These are phyloP conservation scores for Toxoplasma gondii DNA, from an alignment of 169 alveolate species.

Conservation along the genomic window DNA sequence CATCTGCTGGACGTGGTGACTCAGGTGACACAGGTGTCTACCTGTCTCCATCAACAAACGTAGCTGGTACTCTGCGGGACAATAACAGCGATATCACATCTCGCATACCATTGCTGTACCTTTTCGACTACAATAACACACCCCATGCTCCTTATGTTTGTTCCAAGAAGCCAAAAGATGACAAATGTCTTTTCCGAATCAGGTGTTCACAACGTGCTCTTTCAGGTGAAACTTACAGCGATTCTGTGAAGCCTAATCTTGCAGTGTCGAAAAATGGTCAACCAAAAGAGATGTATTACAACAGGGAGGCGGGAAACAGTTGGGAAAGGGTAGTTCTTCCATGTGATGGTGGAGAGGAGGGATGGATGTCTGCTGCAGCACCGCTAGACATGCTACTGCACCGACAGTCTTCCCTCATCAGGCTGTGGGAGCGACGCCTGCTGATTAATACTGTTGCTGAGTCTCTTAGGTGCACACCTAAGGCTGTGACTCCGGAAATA, in stretches of 20 bases:
- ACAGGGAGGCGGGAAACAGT: neutral
- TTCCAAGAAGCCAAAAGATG: neutral
- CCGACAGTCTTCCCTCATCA: neutral
- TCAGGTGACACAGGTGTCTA: no score
- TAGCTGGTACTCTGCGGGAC: no score
- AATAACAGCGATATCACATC: neutral
- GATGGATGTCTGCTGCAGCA: conserved; percentile 4
- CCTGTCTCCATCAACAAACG: no score
- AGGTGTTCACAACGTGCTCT: neutral
- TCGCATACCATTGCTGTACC: neutral
- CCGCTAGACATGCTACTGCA: neutral
- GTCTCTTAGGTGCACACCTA: neutral
- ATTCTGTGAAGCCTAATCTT: neutral
- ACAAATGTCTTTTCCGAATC: neutral
- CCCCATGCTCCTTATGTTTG: neutral
- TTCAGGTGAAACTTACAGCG: neutral
- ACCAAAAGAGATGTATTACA: neutral
- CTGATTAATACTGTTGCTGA: neutral
- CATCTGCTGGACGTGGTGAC: no score
- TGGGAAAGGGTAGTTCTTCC: neutral
- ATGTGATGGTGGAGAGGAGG: neutral
- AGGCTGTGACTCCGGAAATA: neutral
- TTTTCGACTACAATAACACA: neutral
- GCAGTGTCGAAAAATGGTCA: neutral
- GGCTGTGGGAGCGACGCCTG: neutral